phyloP scores from a whole-genome alignment of 495 filamentous ascomycete species.

The Trichoderma asperelloides region DNA sequence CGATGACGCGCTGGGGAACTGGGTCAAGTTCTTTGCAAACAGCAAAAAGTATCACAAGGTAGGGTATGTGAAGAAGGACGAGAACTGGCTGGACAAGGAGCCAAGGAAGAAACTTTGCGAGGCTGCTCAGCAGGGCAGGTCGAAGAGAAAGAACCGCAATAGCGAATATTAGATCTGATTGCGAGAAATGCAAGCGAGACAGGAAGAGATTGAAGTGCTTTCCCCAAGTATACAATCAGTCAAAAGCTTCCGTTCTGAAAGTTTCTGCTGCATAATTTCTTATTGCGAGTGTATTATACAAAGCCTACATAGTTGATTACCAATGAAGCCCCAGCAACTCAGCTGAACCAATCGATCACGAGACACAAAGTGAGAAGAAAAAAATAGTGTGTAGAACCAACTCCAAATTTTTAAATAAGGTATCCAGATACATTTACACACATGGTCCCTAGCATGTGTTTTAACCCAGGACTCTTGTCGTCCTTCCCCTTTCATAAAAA shows the following conservation, averaged over 20 bases:
- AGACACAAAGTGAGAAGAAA: neutral
- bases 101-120: constrained; percentile 35
- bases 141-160: constrained; percentile 29
- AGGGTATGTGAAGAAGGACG: constrained; percentile 48
- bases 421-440: constrained; percentile 8
- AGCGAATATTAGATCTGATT: constrained; percentile 14
- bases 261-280: too few relatives aligned
- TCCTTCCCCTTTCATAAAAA: neutral
- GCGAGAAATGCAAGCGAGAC: neutral
- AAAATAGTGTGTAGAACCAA: neutral
- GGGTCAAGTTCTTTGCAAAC: constrained; percentile 70
- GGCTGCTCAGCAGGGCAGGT: constrained; percentile 32
- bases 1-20: constrained; percentile 50
- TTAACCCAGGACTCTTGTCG: constrained; percentile 4
- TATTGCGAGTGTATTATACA: neutral
- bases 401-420: neutral
- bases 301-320: neutral
- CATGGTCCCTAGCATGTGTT: constrained; percentile 6
- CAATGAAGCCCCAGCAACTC: neutral
- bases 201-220: neutral
- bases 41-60: constrained; percentile 66
- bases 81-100: constrained; percentile 40
- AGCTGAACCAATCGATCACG: neutral
- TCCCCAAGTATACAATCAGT: too few relatives aligned
- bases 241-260: too few relatives aligned